Evolutionary conservation across 805 yeast genomes (phyloP), one percentile per base, ranked within the genome.

Genomic region (Jamesozyma rosinii): DNA sequence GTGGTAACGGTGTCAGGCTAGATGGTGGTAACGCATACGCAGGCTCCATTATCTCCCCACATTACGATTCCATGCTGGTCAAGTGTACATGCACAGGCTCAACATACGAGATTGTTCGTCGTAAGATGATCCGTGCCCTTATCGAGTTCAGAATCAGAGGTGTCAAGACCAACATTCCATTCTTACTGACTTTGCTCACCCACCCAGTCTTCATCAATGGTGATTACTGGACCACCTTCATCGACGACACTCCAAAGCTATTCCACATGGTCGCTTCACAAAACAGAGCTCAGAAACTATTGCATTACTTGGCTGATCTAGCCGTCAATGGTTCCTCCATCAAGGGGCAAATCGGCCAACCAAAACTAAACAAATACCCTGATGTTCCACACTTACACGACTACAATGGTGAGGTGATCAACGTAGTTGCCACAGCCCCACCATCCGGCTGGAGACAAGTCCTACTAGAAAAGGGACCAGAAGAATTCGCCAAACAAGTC

Each of bases 21-120:
- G 98, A 90, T 60, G 98, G 98, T 71, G 97, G 97, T 69, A 90
- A 90, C 64, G 97, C 96, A 3, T 90, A 87, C 65, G 95, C 95
- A 11, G 98, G 98, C 51, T 84, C 97, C 19, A 80, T 92, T 52
- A 92, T 90, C 54, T 82, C 95, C 29, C 98, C 98, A 35, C 95
- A 87, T 68, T 90, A 90, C 69, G 98, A 90, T 69, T 89, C 97
- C 31, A 84, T 90, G 96, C 77, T 90, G 75, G 98, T 90, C 52
- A 90, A 90, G 69, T 90, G 98, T 67, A 79, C 95, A 30, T 87
- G 97, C 61, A 80, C 95, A n/a, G 98, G 97, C 48, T 83, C 95
- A 20, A 90, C 95, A 42, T 92, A 79, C 63, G 99, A 92, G 71
- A 90, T 92, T 57, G 86, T 95, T 41, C 80, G 99, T 66, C 77